A percentile compares a stretch with the other conserved stretches of the same genome.
phyloP scores from a whole-genome alignment of 768 basidiomycete genomes.

The Panus rudis region DNA sequence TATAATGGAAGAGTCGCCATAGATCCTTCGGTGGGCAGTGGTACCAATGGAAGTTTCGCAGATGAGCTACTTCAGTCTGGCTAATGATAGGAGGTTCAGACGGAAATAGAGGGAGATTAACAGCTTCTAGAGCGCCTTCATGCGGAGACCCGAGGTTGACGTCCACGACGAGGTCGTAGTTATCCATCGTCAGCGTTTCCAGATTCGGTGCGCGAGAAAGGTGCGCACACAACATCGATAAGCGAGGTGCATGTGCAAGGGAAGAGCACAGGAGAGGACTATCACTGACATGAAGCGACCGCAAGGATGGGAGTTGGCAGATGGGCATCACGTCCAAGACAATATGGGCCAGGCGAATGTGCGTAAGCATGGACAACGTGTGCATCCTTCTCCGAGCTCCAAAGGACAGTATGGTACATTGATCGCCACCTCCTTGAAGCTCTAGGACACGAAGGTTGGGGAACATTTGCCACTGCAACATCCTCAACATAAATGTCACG shows the following conservation, averaged over 20 bases:
- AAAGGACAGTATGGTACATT: too few species aligned
- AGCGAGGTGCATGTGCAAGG: slow-evolving; percentile 2
- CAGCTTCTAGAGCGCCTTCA: background rate
- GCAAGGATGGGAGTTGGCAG: background rate
- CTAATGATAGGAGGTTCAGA: background rate
- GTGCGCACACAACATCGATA: slow-evolving; percentile 3
- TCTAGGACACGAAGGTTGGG: too few species aligned
- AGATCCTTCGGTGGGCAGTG: slow-evolving; percentile 4
- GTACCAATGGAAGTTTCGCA: slow-evolving; percentile 4
- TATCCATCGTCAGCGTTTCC: slow-evolving; percentile 5
- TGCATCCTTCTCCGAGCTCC: too few species aligned
- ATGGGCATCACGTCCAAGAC: slow-evolving; percentile 3
- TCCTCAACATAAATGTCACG: too few species aligned
- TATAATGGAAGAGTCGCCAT: slow-evolving; percentile 7
- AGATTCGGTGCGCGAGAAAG: slow-evolving; percentile 3
- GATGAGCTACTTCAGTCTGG: background rate
- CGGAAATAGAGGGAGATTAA: background rate
- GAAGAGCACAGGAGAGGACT: background rate
- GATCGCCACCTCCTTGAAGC: too few species aligned
- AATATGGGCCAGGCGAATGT: too few species aligned
- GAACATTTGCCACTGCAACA: too few species aligned
- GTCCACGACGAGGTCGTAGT: slow-evolving; percentile 7
- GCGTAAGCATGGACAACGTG: too few species aligned
- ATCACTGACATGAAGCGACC: slow-evolving; percentile 2
- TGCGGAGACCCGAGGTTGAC: background rate